Evolutionary conservation across 1,284 basidiomycete genomes (phyloP).

Genomic region (Malassezia sp.): DNA sequence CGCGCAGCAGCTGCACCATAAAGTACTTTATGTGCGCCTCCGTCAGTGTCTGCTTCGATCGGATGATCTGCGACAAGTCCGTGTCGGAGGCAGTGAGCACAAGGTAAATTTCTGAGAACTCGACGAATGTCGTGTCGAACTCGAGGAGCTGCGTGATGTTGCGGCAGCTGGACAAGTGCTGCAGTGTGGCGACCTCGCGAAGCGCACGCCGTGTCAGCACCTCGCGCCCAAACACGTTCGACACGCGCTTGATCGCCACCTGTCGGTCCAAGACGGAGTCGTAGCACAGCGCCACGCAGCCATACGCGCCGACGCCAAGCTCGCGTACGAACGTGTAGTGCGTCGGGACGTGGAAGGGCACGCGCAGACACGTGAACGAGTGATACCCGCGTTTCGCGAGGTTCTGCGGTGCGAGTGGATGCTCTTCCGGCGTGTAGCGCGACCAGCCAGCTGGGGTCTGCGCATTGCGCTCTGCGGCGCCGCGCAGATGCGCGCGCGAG

Average conservation of each 20-base stretch:
- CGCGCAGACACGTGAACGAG: constrained; percentile 38
- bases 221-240: constrained; percentile 41
- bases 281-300: constrained; percentile 40
- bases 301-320: constrained; percentile 44
- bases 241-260: constrained; percentile 46
- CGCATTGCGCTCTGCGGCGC: not conserved
- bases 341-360: constrained; percentile 43
- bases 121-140: constrained; percentile 44
- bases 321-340: constrained; percentile 41
- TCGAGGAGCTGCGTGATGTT: constrained; percentile 41
- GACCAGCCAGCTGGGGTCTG: not conserved
- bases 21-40: constrained; percentile 45
- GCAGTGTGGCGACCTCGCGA: constrained; percentile 37
- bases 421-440: constrained; percentile 31
- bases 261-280: constrained; percentile 36
- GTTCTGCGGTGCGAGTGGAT: constrained; percentile 38
- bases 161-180: constrained; percentile 33
- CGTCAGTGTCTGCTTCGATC: constrained; percentile 37
- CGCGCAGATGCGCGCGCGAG: not conserved
- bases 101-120: constrained; percentile 45
- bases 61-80: constrained; percentile 43
- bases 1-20: constrained; percentile 41
- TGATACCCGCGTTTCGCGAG: constrained; percentile 39
- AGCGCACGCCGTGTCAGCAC: constrained; percentile 39
- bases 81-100: constrained; percentile 41